Evolutionary conservation across 108 stramenopile genomes (phyloP).

Genomic region (Pseudonitzschia multistriata): DNA sequence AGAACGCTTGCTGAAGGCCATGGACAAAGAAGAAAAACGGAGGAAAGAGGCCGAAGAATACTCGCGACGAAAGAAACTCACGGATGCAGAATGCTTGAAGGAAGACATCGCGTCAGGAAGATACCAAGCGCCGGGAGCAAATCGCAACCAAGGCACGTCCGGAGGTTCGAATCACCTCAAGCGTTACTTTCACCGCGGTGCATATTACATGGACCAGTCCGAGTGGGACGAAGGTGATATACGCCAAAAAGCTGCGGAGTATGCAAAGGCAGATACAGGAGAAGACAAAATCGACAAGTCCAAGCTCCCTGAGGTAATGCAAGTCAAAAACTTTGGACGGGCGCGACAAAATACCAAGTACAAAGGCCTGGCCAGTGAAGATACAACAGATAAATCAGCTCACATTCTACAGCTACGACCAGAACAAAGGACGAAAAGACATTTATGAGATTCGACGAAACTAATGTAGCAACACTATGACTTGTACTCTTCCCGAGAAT

Average conservation of each 20-base stretch:
- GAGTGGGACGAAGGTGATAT: conserved; percentile 87
- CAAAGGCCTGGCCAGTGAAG: conserved; percentile 90
- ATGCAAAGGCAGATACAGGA: conserved; percentile 81
- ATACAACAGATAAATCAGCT: conserved; percentile 75
- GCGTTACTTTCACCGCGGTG: conserved; percentile 95
- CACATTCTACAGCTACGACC: conserved; percentile 20
- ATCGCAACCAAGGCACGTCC: conserved; percentile 2
- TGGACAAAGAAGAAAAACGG: conserved; percentile 54
- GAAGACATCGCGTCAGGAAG: conserved; percentile 73
- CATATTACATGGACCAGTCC: conserved; percentile 98
- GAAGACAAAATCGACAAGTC: conserved; percentile 79
- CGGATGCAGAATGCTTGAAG: conserved; percentile 84
- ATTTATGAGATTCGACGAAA: background rate
- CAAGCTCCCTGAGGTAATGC: conserved; percentile 90
- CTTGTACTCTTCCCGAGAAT: no score
- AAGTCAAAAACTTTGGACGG: conserved; percentile 93
- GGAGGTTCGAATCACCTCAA: conserved; percentile 53
- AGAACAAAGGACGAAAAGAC: background rate
- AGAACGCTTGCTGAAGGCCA: conserved; percentile 46
- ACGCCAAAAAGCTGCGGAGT: conserved; percentile 75
- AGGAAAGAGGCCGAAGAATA: conserved; percentile 60
- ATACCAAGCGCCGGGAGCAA: conserved; percentile 54
- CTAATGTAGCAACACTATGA: no score
- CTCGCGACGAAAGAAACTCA: conserved; percentile 76
- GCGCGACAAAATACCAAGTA: conserved; percentile 88